Base-by-base conservation (phyloP, 2,329 filamentous ascomycete species). In the Colletotrichum tabaci region DNA sequence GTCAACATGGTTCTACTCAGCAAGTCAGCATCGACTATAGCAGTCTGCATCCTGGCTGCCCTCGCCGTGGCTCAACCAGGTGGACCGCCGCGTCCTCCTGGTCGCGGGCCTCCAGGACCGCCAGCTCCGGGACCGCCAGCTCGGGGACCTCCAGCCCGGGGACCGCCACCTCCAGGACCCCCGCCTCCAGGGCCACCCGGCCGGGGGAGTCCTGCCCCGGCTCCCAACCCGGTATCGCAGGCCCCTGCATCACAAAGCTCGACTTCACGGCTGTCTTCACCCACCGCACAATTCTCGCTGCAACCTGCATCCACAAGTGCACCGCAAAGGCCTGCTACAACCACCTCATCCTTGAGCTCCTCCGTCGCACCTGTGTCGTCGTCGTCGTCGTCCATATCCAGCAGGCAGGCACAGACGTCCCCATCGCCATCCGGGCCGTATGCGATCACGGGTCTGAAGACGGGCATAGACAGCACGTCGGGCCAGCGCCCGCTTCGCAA, bases 1-100 rank as follows among this genome's bases (percentile, higher is more conserved):
- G 21, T 23, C 47, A 64, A 46, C 49, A 64, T 64, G 61, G 61
- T 64, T 46, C 38, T 55, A 5, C 49, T 64, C 49, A 64, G 38
- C 38, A 64, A 23, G 38, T 46, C 23, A 10, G 38, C 61, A 35
- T 16, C 38, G 15, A 55, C 23, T 16, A 16, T 64, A 4, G 61
- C 49, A 15, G 38, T 46, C 49, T 53, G 47, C 23, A 9, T 64
- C 21, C 23, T 64, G 18, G 7, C 49, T 5, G 21, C 49, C 16
- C 21, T 55, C 18, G 49, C 16, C 10, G 61, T 2, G 61, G 61
- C 61, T 55, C 49, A 64, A 44, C 49, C 0, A 1, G 35, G 18
- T 15, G 44, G 56, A 30, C 30, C 12, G 47, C 47, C 46, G n/a
- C 60, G 6, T 2, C 30, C 46, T 63, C 61, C 47, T 6, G n/a